A percentile compares a stretch with the other conserved stretches of the same genome.
These are phyloP conservation scores for Hypsizygus ulmarius DNA, from an alignment of 1,284 basidiomycete species.

Conservation along the genomic window DNA sequence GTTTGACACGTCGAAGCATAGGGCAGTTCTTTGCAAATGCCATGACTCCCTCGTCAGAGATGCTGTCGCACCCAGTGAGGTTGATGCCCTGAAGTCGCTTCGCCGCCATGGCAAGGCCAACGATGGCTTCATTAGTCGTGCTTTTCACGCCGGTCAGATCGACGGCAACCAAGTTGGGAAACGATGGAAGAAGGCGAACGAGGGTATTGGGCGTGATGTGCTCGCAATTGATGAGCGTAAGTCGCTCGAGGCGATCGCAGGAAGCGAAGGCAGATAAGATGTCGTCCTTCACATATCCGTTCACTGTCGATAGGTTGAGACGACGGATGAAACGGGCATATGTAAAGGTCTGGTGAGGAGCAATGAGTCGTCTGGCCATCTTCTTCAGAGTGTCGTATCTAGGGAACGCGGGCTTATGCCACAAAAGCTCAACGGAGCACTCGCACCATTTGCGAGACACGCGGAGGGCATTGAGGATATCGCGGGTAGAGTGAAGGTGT, in stretches of 20 bases:
- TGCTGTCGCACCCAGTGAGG: conserved; percentile 77
- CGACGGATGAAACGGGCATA: conserved; percentile 89
- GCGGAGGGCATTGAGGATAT: conserved; percentile 75
- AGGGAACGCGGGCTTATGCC: conserved; percentile 87
- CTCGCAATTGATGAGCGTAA: conserved; percentile 87
- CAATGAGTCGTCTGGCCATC: conserved; percentile 68
- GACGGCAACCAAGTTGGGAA: conserved; percentile 81
- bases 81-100: conserved; percentile 91
- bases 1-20: conserved; percentile 84
- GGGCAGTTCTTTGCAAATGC: conserved; percentile 77
- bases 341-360: conserved; percentile 73
- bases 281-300: conserved; percentile 73
- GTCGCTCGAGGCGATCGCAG: conserved; percentile 86
- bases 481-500: conserved; percentile 71
- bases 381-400: conserved; percentile 72
- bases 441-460: conserved; percentile 95
- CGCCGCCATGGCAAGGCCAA: conserved; percentile 69
- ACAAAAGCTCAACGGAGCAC: conserved; percentile 92
- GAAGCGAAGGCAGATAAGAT: conserved; percentile 72
- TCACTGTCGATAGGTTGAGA: conserved; percentile 84
- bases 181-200: conserved; percentile 63
- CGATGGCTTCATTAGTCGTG: conserved; percentile 70
- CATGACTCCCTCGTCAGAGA: conserved; percentile 79
- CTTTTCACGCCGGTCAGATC: conserved; percentile 80
- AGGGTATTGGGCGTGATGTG: conserved; percentile 72